Evolutionary conservation across 106 monocot genomes (phyloP).

Genomic region (Narthecium ossifragum): DNA sequence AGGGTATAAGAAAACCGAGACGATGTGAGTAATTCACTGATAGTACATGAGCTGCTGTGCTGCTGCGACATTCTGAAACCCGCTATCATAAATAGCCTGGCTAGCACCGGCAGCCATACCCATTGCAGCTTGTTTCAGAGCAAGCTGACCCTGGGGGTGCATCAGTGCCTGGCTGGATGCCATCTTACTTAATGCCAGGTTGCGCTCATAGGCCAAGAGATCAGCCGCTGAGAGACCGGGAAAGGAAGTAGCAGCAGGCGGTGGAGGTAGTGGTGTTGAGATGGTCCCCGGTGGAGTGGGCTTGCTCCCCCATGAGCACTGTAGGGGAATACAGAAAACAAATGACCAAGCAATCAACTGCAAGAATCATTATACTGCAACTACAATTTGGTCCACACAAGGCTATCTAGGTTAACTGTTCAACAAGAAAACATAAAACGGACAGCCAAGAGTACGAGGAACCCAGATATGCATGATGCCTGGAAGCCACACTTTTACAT

Average conservation of each 20-base stretch:
- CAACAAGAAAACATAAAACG: too few species aligned
- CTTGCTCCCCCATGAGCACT: slow-evolving; percentile 89
- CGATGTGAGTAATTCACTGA: too few species aligned
- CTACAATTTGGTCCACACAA: too few species aligned
- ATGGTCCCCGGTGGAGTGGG: slow-evolving; percentile 59
- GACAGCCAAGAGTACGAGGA: too few species aligned
- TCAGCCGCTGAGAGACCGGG: slow-evolving; percentile 28
- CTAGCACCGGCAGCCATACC: slow-evolving; percentile 39
- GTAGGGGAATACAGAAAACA: too few species aligned
- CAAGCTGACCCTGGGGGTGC: slow-evolving; percentile 44
- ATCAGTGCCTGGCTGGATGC: slow-evolving; percentile 32
- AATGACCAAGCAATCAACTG: too few species aligned
- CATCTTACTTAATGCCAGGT: slow-evolving; percentile 66
- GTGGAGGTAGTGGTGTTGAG: slow-evolving; percentile 50
- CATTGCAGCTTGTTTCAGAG: slow-evolving; percentile 52
- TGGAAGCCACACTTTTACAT: too few species aligned
- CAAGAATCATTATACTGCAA: too few species aligned
- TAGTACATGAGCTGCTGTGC: slow-evolving; percentile 80
- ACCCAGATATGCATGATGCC: too few species aligned
- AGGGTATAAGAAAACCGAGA: too few species aligned
- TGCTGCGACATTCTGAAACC: slow-evolving; percentile 40
- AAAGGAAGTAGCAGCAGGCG: slow-evolving; percentile 24
- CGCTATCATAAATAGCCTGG: slow-evolving; percentile 63
- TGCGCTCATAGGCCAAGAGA: slow-evolving; percentile 37
- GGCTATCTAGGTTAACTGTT: too few species aligned